Base-by-base conservation (phyloP, 768 basidiomycete species). In the Xerocomellus dryophilus region DNA sequence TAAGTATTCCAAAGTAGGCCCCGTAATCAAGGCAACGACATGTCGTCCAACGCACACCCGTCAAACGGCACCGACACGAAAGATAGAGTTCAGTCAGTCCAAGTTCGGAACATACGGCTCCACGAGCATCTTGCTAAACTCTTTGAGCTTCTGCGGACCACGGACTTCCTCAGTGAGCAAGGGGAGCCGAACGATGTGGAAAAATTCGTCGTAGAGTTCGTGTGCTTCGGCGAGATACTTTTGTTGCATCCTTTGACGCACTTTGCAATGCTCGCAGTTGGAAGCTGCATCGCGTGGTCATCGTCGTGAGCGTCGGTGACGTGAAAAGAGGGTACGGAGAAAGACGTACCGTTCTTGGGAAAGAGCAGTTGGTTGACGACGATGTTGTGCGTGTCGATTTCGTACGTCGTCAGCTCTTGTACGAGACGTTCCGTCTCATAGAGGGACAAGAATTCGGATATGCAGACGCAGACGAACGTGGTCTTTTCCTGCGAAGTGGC, bases 341-440 rank as follows among this genome's bases (percentile, higher is more conserved):
- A n/a, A 5, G 14, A 75, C 87, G 56, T 66, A 93, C 94, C 81
- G 66, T 84, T 77, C 77, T 89, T 93, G 15, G 97, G 96, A 79
- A 93, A 98, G 34, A 99, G 75, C 5, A 99, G 76, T 72, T 99
- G 97, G 67, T 99, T 99, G 51, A 98, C 94, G 51, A 98, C 93
- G 65, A 99, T 98, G 69, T 96, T 95, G 72, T 99, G 97, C 45
- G 94, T 97, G 71, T 98, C 95, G 68, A 98, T 98, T 68, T 93
- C 93, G 67, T 93, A 93, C 42, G 84, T 77, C n/a, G 90, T 92
- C 42, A 97, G 76, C 70, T 98, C 95, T 72, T 99, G 97, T 29
- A 99, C 92, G 23, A 99, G 81, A 27, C 97, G 90, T 72, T 99
- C 97, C 25, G 97, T 99, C 77, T 99, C 97, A 71, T 99, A 99